Percentiles rank a stretch among this genome's conserved stretches.
These are phyloP conservation scores for Alternaria dauci DNA, from an alignment of 2,329 filamentous ascomycete species.

Conservation along the genomic window DNA sequence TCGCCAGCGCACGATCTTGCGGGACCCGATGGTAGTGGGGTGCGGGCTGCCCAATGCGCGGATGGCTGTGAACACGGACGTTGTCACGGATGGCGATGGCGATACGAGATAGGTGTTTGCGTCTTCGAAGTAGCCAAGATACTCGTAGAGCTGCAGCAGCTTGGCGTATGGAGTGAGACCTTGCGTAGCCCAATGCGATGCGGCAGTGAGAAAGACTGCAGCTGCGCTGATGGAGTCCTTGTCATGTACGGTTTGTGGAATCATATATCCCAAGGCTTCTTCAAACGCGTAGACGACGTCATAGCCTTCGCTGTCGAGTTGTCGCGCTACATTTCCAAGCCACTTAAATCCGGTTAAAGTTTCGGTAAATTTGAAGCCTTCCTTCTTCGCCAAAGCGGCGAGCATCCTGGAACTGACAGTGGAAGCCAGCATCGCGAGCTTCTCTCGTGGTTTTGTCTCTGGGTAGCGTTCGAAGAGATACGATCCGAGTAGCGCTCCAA, in stretches of 20 bases:
- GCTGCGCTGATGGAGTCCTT: conserved; percentile 71
- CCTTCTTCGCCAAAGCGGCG: conserved; percentile 61
- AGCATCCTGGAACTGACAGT: conserved; percentile 72
- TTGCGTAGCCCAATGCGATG: conserved; percentile 60
- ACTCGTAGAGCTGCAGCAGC: conserved; percentile 64
- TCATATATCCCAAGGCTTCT: conserved; percentile 74
- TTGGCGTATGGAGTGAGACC: conserved; percentile 66
- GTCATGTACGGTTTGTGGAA: conserved; percentile 67
- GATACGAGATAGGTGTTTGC: conserved; percentile 71
- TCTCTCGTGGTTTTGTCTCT: conserved; percentile 44
- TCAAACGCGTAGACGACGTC: conserved; percentile 68
- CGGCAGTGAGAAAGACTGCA: conserved; percentile 65
- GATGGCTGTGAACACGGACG: conserved; percentile 64
- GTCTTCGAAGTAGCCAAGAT: conserved; percentile 69
- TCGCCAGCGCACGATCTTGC: conserved; percentile 66
- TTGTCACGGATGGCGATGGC: conserved; percentile 62
- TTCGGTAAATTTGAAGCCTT: conserved; percentile 66
- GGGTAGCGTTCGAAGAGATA: conserved; percentile 62
- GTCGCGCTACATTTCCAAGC: conserved; percentile 68
- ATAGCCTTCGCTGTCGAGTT: conserved; percentile 59
- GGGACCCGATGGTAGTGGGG: conserved; percentile 58
- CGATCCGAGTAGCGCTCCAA: conserved; percentile 67
- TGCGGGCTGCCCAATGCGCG: conserved; percentile 55
- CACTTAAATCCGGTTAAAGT: conserved; percentile 74
- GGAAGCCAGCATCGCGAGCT: conserved; percentile 67